Conservation (phyloP, 306 rosid species). For the Neltuma alba region DNA sequence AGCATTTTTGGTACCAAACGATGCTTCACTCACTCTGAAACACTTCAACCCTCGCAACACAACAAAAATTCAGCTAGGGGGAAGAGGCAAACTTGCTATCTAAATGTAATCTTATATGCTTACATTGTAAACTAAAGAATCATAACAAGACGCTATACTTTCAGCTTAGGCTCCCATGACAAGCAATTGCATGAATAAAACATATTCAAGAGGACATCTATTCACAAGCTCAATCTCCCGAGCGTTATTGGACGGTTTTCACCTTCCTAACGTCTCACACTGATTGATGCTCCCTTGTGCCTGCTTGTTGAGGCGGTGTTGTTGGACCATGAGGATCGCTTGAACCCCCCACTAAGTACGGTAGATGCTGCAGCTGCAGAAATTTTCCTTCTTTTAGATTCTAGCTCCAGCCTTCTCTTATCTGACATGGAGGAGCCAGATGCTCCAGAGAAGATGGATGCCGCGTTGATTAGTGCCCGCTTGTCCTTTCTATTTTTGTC, state of each 20-base stretch:
- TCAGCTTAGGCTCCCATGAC: not conserved
- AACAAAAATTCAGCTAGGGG: not conserved
- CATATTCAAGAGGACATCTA: not conserved
- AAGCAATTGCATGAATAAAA: not conserved
- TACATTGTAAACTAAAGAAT: not conserved
- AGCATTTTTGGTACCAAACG: too few species aligned
- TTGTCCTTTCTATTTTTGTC: slow-evolving; percentile 70
- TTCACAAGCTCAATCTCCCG: slow-evolving; percentile 23
- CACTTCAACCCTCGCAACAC: not conserved
- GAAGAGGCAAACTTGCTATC: not conserved
- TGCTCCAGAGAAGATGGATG: slow-evolving; percentile 64
- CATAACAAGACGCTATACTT: not conserved
- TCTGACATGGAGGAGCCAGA: slow-evolving; percentile 48
- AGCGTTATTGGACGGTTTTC: not conserved
- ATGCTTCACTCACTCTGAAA: not conserved
- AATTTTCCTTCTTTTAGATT: slow-evolving; percentile 81
- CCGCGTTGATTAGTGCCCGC: slow-evolving; percentile 67
- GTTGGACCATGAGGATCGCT: slow-evolving; percentile 74
- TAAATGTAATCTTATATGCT: not conserved
- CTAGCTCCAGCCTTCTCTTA: slow-evolving; percentile 60
- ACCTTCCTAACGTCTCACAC: slow-evolving; percentile 40
- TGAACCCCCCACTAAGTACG: slow-evolving; percentile 61
- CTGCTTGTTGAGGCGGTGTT: slow-evolving; percentile 40
- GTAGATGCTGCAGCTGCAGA: slow-evolving; percentile 69
- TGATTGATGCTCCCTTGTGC: slow-evolving; percentile 40